Evolutionary conservation across 331 rosid genomes (phyloP), one percentile per base, ranked within the genome.

Genomic region (Acacia concinna): DNA sequence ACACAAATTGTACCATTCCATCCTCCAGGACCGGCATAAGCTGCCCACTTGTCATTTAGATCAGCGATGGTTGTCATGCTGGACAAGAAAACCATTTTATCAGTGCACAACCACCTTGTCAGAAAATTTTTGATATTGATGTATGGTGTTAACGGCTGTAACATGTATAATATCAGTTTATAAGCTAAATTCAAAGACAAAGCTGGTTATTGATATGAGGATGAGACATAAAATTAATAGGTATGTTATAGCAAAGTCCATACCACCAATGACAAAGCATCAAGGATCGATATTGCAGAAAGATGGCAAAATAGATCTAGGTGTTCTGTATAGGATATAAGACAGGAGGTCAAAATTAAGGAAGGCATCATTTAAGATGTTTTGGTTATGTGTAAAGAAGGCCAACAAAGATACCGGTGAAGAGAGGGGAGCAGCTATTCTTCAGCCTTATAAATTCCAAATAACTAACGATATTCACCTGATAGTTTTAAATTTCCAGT

Each of bases 11-110:
- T 93, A 96, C 99, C 99, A 83, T 96, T 96, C 99, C 99, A 96
- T 85, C 99, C 99, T 82, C 99, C 97, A 17, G 98, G 99, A 78
- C 99, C 99, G n/a, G 99, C 99, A 84, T 90, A 96, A 18, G 92
- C 89, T 25, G 99, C 99, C 99, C 99, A 96, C 82, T 93, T 88
- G 84, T 96, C 84, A 79, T 96, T 96, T 74, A 91, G 85, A 87
- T 96, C 99, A 5, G 98, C 99, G 75, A 90, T 89, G 73, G 89
- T 81, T 35, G 98, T 91, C 99, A 96, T 90, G 87, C 99, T 96
- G 71, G 80, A 89, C 75, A 85, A 75, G 44, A 79, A 62, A 88
- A 40, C 47, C 23, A 74, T 28, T 51, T 57, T 72, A 65, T 85
- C 77, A 79, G 74, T 52, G 68, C n/a, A 46, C 71, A 31, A 47